Evolutionary conservation across 140 eudicot species (phyloP).

Genomic region (Stevia rebaudiana): DNA sequence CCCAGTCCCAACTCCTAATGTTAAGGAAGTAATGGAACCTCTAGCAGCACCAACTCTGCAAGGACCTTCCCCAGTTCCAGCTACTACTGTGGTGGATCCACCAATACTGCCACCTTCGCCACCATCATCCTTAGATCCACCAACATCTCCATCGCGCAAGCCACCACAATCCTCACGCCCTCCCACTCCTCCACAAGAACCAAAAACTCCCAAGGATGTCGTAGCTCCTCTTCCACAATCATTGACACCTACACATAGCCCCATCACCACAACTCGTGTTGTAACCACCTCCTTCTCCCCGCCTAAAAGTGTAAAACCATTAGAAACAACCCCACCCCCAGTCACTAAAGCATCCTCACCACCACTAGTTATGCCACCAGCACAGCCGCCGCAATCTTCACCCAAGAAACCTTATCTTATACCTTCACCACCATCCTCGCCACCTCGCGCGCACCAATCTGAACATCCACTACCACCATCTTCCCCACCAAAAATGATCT

Average conservation of each 20-base stretch:
- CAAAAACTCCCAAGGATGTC: background rate
- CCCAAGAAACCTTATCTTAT: background rate
- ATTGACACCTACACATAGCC: conserved; percentile 22
- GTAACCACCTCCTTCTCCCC: conserved; percentile 26
- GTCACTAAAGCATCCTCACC: background rate
- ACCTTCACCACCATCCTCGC: conserved; percentile 14
- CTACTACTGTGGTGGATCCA: conserved; percentile 28
- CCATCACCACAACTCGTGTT: conserved; percentile 2
- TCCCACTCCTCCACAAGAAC: background rate
- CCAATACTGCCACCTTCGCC: conserved; percentile 17
- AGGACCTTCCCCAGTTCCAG: background rate
- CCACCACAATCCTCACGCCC: background rate
- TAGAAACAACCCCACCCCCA: conserved; percentile 5
- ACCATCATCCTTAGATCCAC: conserved; percentile 11
- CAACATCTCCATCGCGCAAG: conserved; percentile 1
- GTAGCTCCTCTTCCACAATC: conserved; percentile 2
- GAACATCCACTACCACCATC: conserved; percentile 28
- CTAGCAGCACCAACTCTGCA: background rate
- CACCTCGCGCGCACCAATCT: conserved; percentile 16
- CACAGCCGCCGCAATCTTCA: background rate
- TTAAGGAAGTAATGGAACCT: no score
- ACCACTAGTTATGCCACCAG: conserved; percentile 8
- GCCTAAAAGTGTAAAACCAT: conserved; percentile 16
- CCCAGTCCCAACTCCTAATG: background rate
- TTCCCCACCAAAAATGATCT: conserved; percentile 30